These are phyloP conservation scores for Citrus glauca DNA, from an alignment of 345 rosid species.

Conservation along the genomic window DNA sequence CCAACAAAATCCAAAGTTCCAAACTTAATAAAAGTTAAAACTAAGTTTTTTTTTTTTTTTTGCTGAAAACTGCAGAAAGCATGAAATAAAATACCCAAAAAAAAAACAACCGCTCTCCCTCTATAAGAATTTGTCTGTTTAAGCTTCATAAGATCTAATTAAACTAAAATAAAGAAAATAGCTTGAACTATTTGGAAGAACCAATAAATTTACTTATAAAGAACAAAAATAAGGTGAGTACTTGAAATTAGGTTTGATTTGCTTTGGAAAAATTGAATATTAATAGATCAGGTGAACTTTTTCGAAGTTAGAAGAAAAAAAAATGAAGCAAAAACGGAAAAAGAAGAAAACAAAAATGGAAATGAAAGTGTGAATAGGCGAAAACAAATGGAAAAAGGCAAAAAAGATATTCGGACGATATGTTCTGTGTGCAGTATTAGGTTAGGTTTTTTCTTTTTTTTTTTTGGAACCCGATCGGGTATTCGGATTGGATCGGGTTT, in stretches of 20 bases:
- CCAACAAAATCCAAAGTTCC: no score
- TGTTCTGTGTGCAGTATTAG: no score
- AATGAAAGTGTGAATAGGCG: constrained; percentile 10
- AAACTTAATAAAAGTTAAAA: no score
- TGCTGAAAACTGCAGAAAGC: no score
- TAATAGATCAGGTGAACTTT: constrained; percentile 5
- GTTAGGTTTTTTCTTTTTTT: no score
- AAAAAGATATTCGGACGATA: not conserved
- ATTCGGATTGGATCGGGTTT: no score
- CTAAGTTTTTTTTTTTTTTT: not conserved
- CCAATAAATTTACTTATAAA: not conserved
- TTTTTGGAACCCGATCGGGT: no score
- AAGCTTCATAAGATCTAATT: not conserved
- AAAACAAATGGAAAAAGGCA: not conserved
- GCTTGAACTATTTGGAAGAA: not conserved
- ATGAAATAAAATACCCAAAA: no score
- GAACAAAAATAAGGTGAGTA: not conserved
- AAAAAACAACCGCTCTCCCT: no score
- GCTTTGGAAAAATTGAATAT: constrained; percentile 5
- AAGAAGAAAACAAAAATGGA: not conserved
- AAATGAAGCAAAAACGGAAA: constrained; percentile 16
- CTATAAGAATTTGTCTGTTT: no score
- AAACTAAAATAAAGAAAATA: no score
- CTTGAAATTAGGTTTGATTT: constrained; percentile 5
- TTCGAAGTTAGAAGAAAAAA: constrained; percentile 4